A percentile compares a stretch with the other conserved stretches of the same genome.
Conservation (phyloP, 495 filamentous ascomycete genomes). For the Chaetomium fimeti region DNA sequence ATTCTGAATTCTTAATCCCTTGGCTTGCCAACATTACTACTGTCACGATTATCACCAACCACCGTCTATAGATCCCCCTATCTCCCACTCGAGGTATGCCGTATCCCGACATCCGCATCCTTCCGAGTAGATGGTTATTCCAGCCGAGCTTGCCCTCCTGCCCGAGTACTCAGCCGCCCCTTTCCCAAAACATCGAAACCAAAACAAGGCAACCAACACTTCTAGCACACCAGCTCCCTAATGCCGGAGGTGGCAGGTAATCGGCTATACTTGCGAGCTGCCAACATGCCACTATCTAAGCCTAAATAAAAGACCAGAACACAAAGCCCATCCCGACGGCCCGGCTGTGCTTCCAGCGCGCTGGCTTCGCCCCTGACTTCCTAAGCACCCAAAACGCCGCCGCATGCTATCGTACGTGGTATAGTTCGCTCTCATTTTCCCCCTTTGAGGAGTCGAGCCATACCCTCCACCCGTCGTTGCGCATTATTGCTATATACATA, state of each 20-base stretch:
- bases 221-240: too few species aligned
- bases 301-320: neutral
- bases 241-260: too few species aligned
- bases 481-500: neutral
- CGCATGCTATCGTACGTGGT: neutral
- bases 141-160: too few species aligned
- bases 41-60: neutral
- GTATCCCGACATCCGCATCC: too few species aligned
- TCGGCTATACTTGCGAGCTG: too few species aligned
- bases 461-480: neutral
- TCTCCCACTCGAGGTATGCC: too few species aligned
- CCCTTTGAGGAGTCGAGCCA: neutral
- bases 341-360: neutral
- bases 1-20: neutral
- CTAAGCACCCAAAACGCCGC: conserved; percentile 4
- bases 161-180: too few species aligned
- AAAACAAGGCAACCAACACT: too few species aligned
- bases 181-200: too few species aligned
- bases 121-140: too few species aligned
- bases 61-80: too few species aligned
- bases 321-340: neutral
- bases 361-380: neutral
- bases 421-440: neutral
- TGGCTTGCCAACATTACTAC: neutral
- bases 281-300: too few species aligned